Percentiles rank a stretch among this genome's conserved stretches.
phyloP scores from a whole-genome alignment of 768 basidiomycete genomes.

The Suillus subaureus region DNA sequence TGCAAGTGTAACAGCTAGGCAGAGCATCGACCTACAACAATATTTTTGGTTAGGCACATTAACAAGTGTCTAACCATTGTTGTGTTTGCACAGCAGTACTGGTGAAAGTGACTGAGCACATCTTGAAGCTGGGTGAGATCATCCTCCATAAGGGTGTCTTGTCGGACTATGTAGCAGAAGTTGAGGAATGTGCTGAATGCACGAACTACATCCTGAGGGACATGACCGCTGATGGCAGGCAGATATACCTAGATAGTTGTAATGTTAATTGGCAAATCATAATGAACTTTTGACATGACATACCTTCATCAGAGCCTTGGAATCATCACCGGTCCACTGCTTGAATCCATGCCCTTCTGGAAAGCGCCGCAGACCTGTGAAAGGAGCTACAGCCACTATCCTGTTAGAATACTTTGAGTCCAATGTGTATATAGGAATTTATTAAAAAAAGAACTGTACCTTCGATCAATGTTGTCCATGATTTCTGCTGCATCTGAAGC shows the following conservation, averaged over 20 bases:
- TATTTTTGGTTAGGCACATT: no score
- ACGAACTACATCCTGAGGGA: slow-evolving; percentile 25
- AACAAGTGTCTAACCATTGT: no score
- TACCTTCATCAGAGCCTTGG: slow-evolving; percentile 28
- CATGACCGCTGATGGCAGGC: slow-evolving; percentile 31
- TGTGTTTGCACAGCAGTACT: no score
- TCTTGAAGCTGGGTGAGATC: slow-evolving; percentile 6
- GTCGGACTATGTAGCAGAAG: slow-evolving; percentile 24
- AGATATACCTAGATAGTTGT: slow-evolving; percentile 31
- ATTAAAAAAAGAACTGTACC: no score
- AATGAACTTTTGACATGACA: not conserved
- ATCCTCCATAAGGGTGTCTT: slow-evolving; percentile 1
- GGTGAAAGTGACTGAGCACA: not conserved
- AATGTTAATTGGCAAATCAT: not conserved
- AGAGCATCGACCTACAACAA: no score
- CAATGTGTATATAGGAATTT: no score
- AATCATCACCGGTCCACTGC: slow-evolving; percentile 26
- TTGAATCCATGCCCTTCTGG: slow-evolving; percentile 19
- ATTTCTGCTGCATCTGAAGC: not conserved
- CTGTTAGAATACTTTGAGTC: slow-evolving; percentile 4
- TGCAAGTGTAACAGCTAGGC: no score
- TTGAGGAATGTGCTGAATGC: slow-evolving; percentile 27
- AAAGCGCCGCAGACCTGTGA: slow-evolving; percentile 18
- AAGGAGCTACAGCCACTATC: slow-evolving; percentile 28
- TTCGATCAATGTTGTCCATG: not conserved